Evolutionary conservation across 139 green algal species (phyloP), one percentile per base, ranked within the genome.

Genomic region (Asterochloris sp.): DNA sequence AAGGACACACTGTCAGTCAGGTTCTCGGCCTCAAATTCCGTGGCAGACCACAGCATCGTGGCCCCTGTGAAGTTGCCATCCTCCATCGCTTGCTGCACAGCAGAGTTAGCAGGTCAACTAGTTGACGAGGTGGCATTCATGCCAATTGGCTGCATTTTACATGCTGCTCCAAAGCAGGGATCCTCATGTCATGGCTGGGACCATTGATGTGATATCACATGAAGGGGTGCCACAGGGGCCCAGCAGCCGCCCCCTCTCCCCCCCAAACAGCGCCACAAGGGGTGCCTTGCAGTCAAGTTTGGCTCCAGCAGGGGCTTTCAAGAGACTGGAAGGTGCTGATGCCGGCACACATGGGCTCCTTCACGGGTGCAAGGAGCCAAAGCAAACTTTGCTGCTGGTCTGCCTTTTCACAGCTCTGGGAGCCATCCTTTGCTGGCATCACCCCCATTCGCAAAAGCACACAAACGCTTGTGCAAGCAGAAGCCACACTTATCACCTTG

Each of bases 1-100:
- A 76, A 83, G 69, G 78, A 28, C 21, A 83, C 79, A n/a, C 78
- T 66, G 69, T 83, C 79, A 28, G 79, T 83, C 54, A 77, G 27
- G 28, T 76, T 78, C 21, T 66, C 60, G 15, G 76, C 66, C 13
- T 60, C 15, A 0, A 61, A 28, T 69, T 79, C 66, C 8, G 21
- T 23, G 17, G 17, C 19, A 23, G 19, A 21, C 66, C 66, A 71
- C 66, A 71, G 66, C 19, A 4, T 23, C 66, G 66, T 71, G 66
- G 66, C 66, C 17, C 17, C 17, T 26, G 66, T 71, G 66, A 26
- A 26, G 21, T 71, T 71, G 21, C 66, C 66, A 26, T 21, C 17
- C 66, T 71, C 21, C 66, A 71, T 71, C 9, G 66, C 66, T 23
- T 71, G 19, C 66, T 71, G 66, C 66, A 71, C 66, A 71, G 21